Evolutionary conservation across 345 rosid species (phyloP).

Genomic region (Viola odorata): DNA sequence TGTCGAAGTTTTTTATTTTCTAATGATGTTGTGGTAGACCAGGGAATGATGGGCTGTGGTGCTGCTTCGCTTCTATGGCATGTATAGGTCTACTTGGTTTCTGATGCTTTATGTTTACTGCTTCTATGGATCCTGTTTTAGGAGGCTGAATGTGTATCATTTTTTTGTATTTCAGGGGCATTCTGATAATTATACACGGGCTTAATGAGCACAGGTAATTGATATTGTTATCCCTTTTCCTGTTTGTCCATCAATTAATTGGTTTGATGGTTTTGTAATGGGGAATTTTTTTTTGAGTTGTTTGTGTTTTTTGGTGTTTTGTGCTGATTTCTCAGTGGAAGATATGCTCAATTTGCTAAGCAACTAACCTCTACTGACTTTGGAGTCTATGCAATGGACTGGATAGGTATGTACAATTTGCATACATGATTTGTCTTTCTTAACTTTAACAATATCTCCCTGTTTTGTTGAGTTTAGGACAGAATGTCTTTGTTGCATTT

Average conservation of each 20-base stretch:
- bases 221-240: neutral
- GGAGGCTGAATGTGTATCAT: no score
- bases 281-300: neutral
- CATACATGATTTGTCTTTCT: neutral
- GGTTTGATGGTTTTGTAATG: neutral
- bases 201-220: constrained; percentile 91
- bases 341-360: constrained; percentile 84
- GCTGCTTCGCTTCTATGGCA: constrained; percentile 15
- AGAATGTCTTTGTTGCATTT: no score
- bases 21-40: neutral
- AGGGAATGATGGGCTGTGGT: constrained; percentile 6
- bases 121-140: neutral
- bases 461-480: neutral
- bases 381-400: constrained; percentile 94
- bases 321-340: constrained; percentile 48
- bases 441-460: neutral
- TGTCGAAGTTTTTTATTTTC: neutral
- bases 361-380: constrained; percentile 61
- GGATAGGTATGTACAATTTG: constrained; percentile 55
- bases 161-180: constrained; percentile 52
- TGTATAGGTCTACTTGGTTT: constrained; percentile 4
- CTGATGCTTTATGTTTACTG: no score
- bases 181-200: constrained; percentile 83
- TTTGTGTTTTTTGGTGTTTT: constrained; percentile 8
- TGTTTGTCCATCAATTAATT: neutral